A percentile compares a stretch with the other conserved stretches of the same genome.
phyloP scores from a whole-genome alignment of 345 rosid genomes.

The Aethionema arabicum region DNA sequence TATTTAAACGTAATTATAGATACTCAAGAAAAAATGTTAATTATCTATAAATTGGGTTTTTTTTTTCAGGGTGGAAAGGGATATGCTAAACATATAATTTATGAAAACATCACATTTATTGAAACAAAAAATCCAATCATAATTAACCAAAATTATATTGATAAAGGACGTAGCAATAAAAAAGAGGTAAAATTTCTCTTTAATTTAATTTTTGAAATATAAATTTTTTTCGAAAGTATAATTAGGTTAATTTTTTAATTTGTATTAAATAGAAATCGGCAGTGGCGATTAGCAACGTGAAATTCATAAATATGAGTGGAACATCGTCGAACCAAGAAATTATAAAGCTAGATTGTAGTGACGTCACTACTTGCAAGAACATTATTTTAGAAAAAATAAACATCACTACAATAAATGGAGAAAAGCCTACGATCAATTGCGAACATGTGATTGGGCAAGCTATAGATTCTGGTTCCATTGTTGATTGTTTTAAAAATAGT shows the following conservation, averaged over 20 bases:
- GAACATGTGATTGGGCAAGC: not conserved
- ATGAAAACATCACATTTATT: not conserved
- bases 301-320: constrained; percentile 20
- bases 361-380: constrained; percentile 3
- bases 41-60: not conserved
- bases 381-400: not conserved
- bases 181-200: constrained; percentile 12
- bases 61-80: constrained; percentile 31
- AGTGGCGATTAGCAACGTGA: constrained; percentile 32
- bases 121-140: constrained; percentile 29
- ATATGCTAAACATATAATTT: constrained; percentile 23
- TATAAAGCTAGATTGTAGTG: constrained; percentile 17
- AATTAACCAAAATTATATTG: constrained; percentile 23
- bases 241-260: not conserved
- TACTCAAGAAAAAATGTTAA: not conserved
- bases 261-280: constrained; percentile 26
- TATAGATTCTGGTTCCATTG: not conserved
- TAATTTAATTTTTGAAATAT: not conserved
- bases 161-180: constrained; percentile 9
- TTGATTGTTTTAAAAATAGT: too few species aligned
- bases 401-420: not conserved
- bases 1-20: not conserved
- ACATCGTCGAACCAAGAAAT: not conserved
- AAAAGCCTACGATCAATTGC: not conserved
- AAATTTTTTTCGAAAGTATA: not conserved